These are phyloP conservation scores for Chaetomidium leptoderma DNA, from an alignment of 495 filamentous ascomycete genomes.

Conservation along the genomic window DNA sequence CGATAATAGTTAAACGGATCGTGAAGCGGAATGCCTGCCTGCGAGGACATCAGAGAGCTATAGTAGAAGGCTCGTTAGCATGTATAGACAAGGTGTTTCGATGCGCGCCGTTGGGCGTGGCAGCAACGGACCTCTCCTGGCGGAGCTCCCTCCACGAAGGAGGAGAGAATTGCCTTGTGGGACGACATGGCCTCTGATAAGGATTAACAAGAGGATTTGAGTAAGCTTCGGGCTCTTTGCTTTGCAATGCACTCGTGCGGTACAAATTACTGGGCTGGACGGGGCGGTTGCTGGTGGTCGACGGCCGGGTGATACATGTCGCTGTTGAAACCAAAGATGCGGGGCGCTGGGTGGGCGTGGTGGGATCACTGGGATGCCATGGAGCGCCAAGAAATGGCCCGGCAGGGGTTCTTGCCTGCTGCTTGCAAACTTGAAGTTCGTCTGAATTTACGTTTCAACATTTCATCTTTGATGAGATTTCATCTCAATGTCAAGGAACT, in stretches of 20 bases:
- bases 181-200: slow-evolving; percentile 31
- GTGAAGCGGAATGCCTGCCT: slow-evolving; percentile 47
- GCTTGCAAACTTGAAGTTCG: background rate
- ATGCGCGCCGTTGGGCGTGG: background rate
- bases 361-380: slow-evolving; percentile 1
- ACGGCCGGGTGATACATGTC: background rate
- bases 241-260: background rate
- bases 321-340: slow-evolving; percentile 7
- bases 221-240: too few relatives aligned
- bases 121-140: slow-evolving; percentile 83
- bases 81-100: background rate
- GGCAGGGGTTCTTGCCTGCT: too few relatives aligned
- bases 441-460: background rate
- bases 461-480: background rate
- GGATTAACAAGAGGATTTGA: background rate
- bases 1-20: background rate
- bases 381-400: slow-evolving; percentile 12
- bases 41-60: slow-evolving; percentile 87
- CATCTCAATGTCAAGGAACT: background rate
- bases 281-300: background rate
- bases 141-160: slow-evolving; percentile 91
- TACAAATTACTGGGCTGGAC: too few relatives aligned
- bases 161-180: slow-evolving; percentile 62
- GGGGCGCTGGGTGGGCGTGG: too few relatives aligned
- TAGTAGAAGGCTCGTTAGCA: slow-evolving; percentile 18